Conservation (phyloP, 164 flowering plant species). For the Aristolochia fimbriata region DNA sequence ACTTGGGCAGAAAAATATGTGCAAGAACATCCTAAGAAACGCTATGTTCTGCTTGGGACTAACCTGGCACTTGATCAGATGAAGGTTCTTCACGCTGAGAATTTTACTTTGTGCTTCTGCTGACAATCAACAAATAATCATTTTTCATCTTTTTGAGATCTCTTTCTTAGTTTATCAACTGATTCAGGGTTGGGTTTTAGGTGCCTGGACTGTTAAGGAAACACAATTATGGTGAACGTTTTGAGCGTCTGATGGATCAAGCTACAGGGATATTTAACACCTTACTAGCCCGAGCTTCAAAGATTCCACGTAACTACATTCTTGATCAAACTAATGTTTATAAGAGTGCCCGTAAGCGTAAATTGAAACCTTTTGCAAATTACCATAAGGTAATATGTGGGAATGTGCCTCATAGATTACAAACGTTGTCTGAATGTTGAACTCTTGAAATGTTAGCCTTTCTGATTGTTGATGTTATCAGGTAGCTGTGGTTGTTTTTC, state of each 20-base stretch:
- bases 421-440: no score
- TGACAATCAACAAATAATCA: no score
- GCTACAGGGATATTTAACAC: slow-evolving; percentile 52
- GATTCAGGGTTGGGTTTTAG: slow-evolving; percentile 15
- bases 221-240: slow-evolving; percentile 52
- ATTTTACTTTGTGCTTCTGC: no score
- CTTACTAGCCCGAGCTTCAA: slow-evolving; percentile 45
- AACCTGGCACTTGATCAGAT: slow-evolving; percentile 51
- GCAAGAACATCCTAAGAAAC: slow-evolving; percentile 52
- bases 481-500: slow-evolving; percentile 57
- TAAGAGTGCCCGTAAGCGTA: slow-evolving; percentile 55
- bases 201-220: slow-evolving; percentile 51
- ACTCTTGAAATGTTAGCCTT: not conserved
- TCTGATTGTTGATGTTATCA: slow-evolving; percentile 3
- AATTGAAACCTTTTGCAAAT: slow-evolving; percentile 38
- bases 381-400: slow-evolving; percentile 32
- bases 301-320: slow-evolving; percentile 40
- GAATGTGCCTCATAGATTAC: not conserved
- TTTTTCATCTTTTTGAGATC: no score
- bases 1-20: slow-evolving; percentile 69
- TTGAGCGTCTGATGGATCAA: slow-evolving; percentile 45
- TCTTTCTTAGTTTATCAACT: no score
- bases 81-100: slow-evolving; percentile 30
- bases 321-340: slow-evolving; percentile 68
- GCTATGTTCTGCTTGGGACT: slow-evolving; percentile 59